A percentile compares a stretch with the other conserved stretches of the same genome.
Conservation (phyloP, 2,329 filamentous ascomycete species). For the Chaetomium sp. region DNA sequence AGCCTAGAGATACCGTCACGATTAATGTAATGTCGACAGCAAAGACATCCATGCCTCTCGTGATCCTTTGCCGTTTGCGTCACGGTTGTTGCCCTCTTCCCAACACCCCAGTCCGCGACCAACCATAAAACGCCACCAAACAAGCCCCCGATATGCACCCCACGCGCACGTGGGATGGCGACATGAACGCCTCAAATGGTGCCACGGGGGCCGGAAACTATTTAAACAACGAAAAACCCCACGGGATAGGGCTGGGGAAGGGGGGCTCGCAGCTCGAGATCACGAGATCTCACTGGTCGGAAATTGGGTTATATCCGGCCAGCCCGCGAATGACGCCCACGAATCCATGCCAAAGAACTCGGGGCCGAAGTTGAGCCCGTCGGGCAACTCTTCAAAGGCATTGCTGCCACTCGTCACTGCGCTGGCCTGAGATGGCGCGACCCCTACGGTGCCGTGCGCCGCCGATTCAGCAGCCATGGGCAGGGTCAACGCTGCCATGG, state of each 20-base stretch:
- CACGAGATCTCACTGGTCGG: constrained; percentile 11
- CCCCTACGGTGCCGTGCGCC: neutral
- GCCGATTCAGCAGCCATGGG: constrained; percentile 10
- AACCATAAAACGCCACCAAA: constrained; percentile 17
- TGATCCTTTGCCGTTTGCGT: neutral
- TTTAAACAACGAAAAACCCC: constrained; percentile 15
- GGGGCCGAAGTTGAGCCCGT: constrained; percentile 40
- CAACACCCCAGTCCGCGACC: neutral
- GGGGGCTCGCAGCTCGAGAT: neutral
- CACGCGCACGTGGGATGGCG: constrained; percentile 32
- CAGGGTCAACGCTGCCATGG: constrained; percentile 21
- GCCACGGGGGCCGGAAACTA: constrained; percentile 12
- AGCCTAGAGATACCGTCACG: neutral
- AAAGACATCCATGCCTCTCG: neutral
- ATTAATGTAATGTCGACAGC: constrained; percentile 16
- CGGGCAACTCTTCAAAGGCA: constrained; percentile 41
- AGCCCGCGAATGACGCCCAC: constrained; percentile 36
- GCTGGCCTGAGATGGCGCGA: constrained; percentile 34
- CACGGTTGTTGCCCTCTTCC: neutral
- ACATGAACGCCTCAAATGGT: constrained; percentile 27
- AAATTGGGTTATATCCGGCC: constrained; percentile 33
- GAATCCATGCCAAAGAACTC: constrained; percentile 31
- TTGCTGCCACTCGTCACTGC: constrained; percentile 38
- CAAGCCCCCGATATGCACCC: constrained; percentile 22
- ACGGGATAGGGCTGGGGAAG: neutral